A percentile compares a stretch with the other conserved stretches of the same genome.
Evolutionary conservation across 2,329 filamentous ascomycete species (phyloP).

Genomic region (Neofusicoccum sp.): DNA sequence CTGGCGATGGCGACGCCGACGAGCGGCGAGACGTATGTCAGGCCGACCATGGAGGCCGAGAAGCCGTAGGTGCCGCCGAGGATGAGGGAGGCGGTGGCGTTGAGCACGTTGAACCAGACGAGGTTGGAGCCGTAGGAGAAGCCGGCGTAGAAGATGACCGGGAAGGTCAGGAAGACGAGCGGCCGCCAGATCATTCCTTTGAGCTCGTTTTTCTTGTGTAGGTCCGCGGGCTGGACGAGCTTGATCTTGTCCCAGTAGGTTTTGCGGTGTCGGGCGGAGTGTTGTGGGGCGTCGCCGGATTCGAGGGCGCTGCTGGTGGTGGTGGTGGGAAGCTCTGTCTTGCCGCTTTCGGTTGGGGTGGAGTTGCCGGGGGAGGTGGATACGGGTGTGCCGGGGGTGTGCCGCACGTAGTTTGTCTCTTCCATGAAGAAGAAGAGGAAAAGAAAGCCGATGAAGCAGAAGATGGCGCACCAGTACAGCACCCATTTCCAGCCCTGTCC

Average conservation of each 20-base stretch:
- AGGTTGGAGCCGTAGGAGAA: conserved; percentile 42
- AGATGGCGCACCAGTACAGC: conserved; percentile 55
- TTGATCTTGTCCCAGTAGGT: conserved; percentile 35
- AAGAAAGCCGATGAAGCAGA: conserved; percentile 49
- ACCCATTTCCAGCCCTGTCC: conserved; percentile 37
- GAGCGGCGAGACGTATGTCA: conserved; percentile 37
- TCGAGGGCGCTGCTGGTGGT: conserved; percentile 3
- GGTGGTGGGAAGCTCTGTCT: conserved; percentile 19
- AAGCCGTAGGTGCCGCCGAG: conserved; percentile 40
- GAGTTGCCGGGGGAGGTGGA: conserved; percentile 16
- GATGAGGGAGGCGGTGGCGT: conserved; percentile 42
- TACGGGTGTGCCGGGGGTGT: conserved; percentile 25
- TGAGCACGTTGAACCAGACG: conserved; percentile 46
- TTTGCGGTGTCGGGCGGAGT: conserved; percentile 21
- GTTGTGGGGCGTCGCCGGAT: neutral
- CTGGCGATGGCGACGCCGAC: conserved; percentile 36
- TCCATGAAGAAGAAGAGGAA: conserved; percentile 60
- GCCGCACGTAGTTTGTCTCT: conserved; percentile 56
- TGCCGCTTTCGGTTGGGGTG: neutral
- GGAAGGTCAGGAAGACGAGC: conserved; percentile 38
- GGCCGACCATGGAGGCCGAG: conserved; percentile 37
- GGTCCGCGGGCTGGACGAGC: conserved; percentile 28
- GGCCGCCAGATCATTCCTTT: conserved; percentile 29
- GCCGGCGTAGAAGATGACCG: conserved; percentile 40
- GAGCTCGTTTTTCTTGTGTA: conserved; percentile 31